Base-by-base conservation (phyloP, 768 basidiomycete genomes). In the Lactarius vividus region DNA sequence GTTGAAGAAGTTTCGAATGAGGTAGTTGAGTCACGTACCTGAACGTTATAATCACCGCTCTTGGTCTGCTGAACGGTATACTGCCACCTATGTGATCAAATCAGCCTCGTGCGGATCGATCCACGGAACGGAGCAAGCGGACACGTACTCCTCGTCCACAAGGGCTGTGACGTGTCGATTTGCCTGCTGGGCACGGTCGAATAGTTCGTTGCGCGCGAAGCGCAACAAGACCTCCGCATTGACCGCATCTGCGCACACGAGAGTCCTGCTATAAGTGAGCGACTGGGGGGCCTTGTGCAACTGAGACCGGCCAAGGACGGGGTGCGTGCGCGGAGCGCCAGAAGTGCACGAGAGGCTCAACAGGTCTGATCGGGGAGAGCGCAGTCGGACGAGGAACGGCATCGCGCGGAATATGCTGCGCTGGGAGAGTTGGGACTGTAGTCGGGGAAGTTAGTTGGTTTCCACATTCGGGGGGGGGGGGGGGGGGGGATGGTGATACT, bases 111-210 rank as follows among this genome's bases (percentile, higher is more conserved):
- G 63, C 71, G 69, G 57, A 28, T 57, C 7, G 61, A 56, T 18
- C 31, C 59, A 46, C 42, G 65, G 65, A 39, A n/a, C n/a, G n/a
- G 40, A 57, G 42, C 7, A 54, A 35, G 39, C 1, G 37, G 6
- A 55, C 33, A 84, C 88, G 55, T 72, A 91, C 90, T 82, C 79
- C 72, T 92, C 90, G 49, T 91, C 84, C 3, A 87, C 82, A 61
- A 92, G 79, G 1, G 83, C 84, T 70, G 86, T 87, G 4, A 81
- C 85, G 18, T 84, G 87, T 23, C 83, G 68, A 10, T 72, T 69
- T 2, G 77, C 74, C 56, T 88, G 81, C 33, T 85, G 82, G 5
- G 80, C 82, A 15, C 86, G 77, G 57, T 92, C 76, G 16, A 92
- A 78, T 62, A 81, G 31, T 6, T 62, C 67, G 33, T 66, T 59